phyloP scores from a whole-genome alignment of 805 yeast species.

The Ogataea paraovalis region DNA sequence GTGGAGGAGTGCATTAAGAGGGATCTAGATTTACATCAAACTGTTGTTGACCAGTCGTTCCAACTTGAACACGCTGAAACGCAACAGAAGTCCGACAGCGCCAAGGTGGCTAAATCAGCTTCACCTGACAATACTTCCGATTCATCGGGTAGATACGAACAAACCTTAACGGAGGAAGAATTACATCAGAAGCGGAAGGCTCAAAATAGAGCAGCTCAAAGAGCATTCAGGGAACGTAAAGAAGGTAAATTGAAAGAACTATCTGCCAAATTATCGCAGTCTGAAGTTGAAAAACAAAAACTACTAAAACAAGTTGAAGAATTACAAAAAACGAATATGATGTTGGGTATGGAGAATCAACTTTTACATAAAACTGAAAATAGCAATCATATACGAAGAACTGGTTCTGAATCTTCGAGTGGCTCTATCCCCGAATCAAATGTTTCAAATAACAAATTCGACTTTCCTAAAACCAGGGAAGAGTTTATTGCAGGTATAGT shows the following conservation, averaged over 20 bases:
- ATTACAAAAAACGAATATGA: conserved; percentile 47
- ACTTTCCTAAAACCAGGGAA: conserved; percentile 25
- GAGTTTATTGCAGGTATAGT: conserved; percentile 22
- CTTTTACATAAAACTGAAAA: conserved; percentile 36
- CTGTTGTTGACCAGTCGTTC: not conserved
- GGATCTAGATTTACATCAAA: not conserved
- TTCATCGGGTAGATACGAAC: conserved; percentile 5
- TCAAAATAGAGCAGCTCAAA: conserved; percentile 82
- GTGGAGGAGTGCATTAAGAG: not conserved
- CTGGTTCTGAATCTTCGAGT: not conserved
- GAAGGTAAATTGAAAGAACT: conserved; percentile 68
- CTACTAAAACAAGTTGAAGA: conserved; percentile 39
- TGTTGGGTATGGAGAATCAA: conserved; percentile 61
- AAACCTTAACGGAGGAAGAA: conserved; percentile 32
- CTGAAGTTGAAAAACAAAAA: conserved; percentile 46
- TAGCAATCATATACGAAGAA: not conserved
- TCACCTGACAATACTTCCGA: conserved; percentile 7
- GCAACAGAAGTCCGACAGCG: too few relatives aligned
- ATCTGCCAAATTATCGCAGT: conserved; percentile 50
- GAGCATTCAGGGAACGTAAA: conserved; percentile 81
- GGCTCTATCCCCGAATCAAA: not conserved
- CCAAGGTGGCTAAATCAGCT: not conserved
- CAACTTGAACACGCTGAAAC: not conserved
- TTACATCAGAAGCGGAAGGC: conserved; percentile 60
- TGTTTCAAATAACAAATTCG: conserved; percentile 7